Base-by-base conservation (phyloP, 2,329 filamentous ascomycete species). In the Cytospora mali region DNA sequence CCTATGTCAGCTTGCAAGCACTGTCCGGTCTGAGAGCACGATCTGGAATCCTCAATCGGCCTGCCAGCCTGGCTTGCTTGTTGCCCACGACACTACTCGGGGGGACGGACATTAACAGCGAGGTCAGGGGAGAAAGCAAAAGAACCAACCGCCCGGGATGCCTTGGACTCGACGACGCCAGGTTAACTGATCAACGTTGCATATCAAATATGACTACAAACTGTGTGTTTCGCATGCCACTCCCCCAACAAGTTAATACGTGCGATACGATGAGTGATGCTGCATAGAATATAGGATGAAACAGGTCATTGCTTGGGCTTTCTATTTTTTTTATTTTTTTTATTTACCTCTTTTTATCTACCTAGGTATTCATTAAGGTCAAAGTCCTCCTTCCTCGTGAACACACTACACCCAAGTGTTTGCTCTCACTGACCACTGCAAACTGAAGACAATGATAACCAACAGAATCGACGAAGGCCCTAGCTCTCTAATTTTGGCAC, bases 21-120 rank as follows among this genome's bases (percentile, higher is more conserved):
- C 9, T 11, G 42, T 21, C n/a, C 23, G 49, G 49, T 53, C 49
- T 51, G 33, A 46, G 49, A 48, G 35, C n/a, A 14, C 27, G 35
- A 35, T 48, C 50, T 60, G 58, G 50, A 60, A 60, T 21, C 39
- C 39, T 39, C 35, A 39, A 39, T n/a, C n/a, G n/a, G n/a, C n/a
- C n/a, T n/a, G n/a, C n/a, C n/a, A n/a, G n/a, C n/a, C n/a, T n/a
- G n/a, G n/a, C n/a, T n/a, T n/a, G n/a, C n/a, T n/a, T n/a, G n/a
- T n/a, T n/a, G n/a, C n/a, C n/a, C n/a, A n/a, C n/a, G n/a, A n/a
- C n/a, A n/a, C n/a, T n/a, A 33, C 25, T 46, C 25, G 49, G 31
- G 49, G 27, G 11, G 49, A 21, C 25, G 57, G 57, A 39, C 35
- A 6, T 4, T 39, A 18, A 18, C 35, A 39, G 35, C n/a, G 35